Base-by-base conservation (phyloP, 2,329 filamentous ascomycete genomes). In the Xylaria arbuscula region DNA sequence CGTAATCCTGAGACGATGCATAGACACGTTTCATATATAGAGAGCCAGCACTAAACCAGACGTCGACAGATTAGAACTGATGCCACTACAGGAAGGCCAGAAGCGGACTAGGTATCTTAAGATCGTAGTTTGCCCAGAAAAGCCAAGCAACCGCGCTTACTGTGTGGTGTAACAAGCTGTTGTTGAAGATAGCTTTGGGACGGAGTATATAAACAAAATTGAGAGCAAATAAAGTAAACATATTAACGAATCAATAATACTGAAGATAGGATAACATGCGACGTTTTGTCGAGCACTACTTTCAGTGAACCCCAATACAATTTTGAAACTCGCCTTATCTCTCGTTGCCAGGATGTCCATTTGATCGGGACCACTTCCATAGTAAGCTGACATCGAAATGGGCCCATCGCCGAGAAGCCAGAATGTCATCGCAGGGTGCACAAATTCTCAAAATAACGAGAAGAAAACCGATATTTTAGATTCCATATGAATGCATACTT, bases 301-400 rank as follows among this genome's bases (percentile, higher is more conserved):
- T 28, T 42, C n/a, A 57, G 19, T 6, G 28, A 1, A 34, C 3
- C 11, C 8, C 0, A 36, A 38, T 32, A 19, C 15, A 17, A 28
- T 5, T n/a, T n/a, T 34, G 22, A 32, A 15, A n/a, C 19, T 45
- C 58, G 19, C 19, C n/a, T n/a, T 48, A 62, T 67, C 54, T 40
- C 36, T 28, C 15, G 38, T 61, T 56, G 15, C 19, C 28, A 17
- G 11, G 9, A n/a, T 36, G 22, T 36, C 17, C 34, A 51, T 57
- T 60, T 57, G 42, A n/a, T 19, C 1, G 28, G 32, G 34, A 11
- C 1, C 2, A n/a, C 34, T 24, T 56, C 19, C 28, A 57, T 68
- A 68, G 62, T 68, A 68, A 68, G 66, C 66, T 68, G 66, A 68
- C 66, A 55, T 11, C 28, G 5, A 53, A 24, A 62, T 68, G 62